Evolutionary conservation across 208 protist species (phyloP), one percentile per base, ranked within the genome.

Genomic region (Trypanosoma boissoni): DNA sequence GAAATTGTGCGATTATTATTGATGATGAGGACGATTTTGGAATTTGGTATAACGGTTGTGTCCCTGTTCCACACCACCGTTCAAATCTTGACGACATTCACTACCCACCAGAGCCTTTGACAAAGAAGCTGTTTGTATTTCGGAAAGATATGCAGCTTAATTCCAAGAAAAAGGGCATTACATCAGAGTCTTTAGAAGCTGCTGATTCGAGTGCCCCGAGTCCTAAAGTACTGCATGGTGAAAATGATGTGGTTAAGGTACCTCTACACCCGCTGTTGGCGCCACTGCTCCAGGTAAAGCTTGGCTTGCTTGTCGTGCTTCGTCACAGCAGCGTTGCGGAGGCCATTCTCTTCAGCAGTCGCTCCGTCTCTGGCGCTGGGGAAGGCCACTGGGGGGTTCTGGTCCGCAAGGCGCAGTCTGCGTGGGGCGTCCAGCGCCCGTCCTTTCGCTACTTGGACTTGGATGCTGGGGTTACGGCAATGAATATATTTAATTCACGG

Each of bases 1-100:
- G 73, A 26, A 65, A 43, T 36, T 79, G 73, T 48, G 16, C 60
- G 18, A 59, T 79, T 29, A 49, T 75, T 14, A 61, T 79, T 41
- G 68, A 74, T 37, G 73, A 79, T 41, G 73, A 67, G 21, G 53
- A 62, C 18, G 73, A 79, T 43, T 79, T 79, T 71, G 28, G 65
- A n/a, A 41, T 79, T 18, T 79, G 73, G 73, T 41, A 55, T 14
- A 59, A 66, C 43, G 73, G 73, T n/a, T 57, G 62, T 34, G 41
- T 49, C 3, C 58, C 63, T 2, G 48, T 62, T 18, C 21, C 53
- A 0, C 63, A 57, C 44, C 48, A 69, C 36, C 63, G 55, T 28
- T 43, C 72, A 29, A 32, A 54, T 12, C 23, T 59, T 23, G 61
- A 78, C 29, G 57, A 78, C 20, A 56, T 69, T 41, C 46, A 58